These are phyloP conservation scores for Microsporum audouinii DNA, from an alignment of 2,329 filamentous ascomycete species.

Conservation along the genomic window DNA sequence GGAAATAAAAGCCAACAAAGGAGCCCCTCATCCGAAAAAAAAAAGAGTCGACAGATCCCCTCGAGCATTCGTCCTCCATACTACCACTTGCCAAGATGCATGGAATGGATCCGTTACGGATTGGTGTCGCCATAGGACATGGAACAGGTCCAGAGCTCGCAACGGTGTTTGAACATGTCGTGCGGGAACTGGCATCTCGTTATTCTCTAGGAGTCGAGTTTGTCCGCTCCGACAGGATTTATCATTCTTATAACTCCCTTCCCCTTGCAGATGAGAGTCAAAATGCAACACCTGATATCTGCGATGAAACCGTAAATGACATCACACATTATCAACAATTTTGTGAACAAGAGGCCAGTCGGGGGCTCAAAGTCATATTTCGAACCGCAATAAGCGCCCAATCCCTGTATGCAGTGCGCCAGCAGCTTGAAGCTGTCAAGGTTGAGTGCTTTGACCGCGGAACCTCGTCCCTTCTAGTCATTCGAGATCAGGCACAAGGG, in stretches of 20 bases:
- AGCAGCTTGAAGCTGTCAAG: not conserved
- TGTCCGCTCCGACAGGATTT: slow-evolving; percentile 1
- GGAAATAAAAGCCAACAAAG: not conserved
- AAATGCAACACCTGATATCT: not conserved
- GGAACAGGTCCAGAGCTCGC: slow-evolving; percentile 4
- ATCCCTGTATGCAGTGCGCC: slow-evolving; percentile 1
- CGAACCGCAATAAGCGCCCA: slow-evolving; percentile 4
- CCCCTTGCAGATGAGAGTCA: not conserved
- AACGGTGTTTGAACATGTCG: not conserved
- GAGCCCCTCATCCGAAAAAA: not conserved
- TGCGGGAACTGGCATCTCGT: not conserved
- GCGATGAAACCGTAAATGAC: slow-evolving; percentile 4
- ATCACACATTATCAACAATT: not conserved
- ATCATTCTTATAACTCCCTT: slow-evolving; percentile 3
- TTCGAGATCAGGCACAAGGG: slow-evolving; percentile 2
- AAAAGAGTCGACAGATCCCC: not conserved
- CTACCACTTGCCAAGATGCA: not conserved
- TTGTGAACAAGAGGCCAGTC: not conserved
- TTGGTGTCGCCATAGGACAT: not conserved
- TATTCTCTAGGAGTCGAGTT: not conserved
- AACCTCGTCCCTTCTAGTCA: not conserved
- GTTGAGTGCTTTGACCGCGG: not conserved
- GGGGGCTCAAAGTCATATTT: slow-evolving; percentile 1
- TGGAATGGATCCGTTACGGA: not conserved
- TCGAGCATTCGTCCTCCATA: not conserved